phyloP scores from a whole-genome alignment of 352 stramenopile genomes.

The Phytophthora litchii region DNA sequence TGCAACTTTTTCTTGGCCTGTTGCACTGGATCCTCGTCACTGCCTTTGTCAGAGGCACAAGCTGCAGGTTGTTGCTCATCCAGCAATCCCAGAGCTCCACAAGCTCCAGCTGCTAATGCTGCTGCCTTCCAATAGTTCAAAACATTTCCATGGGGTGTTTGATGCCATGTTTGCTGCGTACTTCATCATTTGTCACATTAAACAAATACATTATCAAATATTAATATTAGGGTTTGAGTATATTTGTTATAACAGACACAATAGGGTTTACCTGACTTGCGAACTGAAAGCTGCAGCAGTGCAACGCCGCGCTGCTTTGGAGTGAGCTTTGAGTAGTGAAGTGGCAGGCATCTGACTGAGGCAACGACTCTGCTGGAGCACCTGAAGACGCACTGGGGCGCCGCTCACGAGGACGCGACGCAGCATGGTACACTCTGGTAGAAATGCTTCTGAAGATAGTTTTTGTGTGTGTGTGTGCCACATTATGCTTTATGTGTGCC shows the following conservation, averaged over 20 bases:
- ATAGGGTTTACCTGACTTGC: slow-evolving; percentile 9
- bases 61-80: slow-evolving; percentile 18
- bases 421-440: slow-evolving; percentile 12
- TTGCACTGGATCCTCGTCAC: slow-evolving; percentile 54
- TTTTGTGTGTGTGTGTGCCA: neutral
- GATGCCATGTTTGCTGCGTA: slow-evolving; percentile 5
- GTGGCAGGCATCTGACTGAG: slow-evolving; percentile 7
- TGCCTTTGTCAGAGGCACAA: slow-evolving; percentile 25
- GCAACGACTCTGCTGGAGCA: slow-evolving; percentile 21
- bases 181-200: too few relatives aligned
- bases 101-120: slow-evolving; percentile 23
- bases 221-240: neutral
- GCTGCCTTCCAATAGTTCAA: slow-evolving; percentile 32
- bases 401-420: slow-evolving; percentile 7
- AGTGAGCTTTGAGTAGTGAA: slow-evolving; percentile 6
- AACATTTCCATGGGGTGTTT: slow-evolving; percentile 14
- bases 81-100: slow-evolving; percentile 12
- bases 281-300: slow-evolving; percentile 3
- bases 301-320: slow-evolving; percentile 2
- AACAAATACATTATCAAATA: too few relatives aligned
- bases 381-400: neutral
- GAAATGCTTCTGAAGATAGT: neutral
- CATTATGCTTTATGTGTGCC: neutral
- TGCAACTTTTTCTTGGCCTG: slow-evolving; percentile 69
- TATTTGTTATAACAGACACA: slow-evolving; percentile 12